These are phyloP conservation scores for Salix suchowensis DNA, from an alignment of 345 rosid species.

Conservation along the genomic window DNA sequence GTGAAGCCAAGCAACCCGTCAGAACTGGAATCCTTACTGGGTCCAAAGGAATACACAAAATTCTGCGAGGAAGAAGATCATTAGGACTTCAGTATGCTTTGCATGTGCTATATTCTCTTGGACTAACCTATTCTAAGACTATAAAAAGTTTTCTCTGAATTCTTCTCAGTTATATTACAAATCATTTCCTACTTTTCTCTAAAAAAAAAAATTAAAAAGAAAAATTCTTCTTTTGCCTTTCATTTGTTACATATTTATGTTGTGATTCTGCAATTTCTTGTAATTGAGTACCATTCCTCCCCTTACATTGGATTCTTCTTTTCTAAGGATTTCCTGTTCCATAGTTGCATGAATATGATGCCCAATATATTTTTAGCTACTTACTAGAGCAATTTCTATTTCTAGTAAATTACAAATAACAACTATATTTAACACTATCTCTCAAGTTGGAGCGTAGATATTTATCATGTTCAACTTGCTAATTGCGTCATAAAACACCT, in stretches of 20 bases:
- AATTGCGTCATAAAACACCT: too few species aligned
- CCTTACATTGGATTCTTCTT: not conserved
- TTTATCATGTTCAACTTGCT: too few species aligned
- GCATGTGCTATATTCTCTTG: not conserved
- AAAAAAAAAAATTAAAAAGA: too few species aligned
- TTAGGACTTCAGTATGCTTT: constrained; percentile 22
- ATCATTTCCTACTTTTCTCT: not conserved
- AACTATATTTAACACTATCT: too few species aligned
- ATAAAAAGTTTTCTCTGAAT: not conserved
- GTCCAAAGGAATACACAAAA: constrained; percentile 71
- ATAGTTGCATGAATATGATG: not conserved
- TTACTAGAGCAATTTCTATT: too few species aligned
- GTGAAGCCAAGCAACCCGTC: constrained; percentile 81
- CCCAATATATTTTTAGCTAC: too few species aligned
- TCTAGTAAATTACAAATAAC: too few species aligned
- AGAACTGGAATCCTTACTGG: constrained; percentile 71
- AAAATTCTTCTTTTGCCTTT: not conserved
- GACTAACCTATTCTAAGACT: not conserved
- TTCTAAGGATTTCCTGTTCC: not conserved
- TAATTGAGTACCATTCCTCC: not conserved
- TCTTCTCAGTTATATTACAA: not conserved
- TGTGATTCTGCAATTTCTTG: not conserved
- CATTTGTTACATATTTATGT: not conserved
- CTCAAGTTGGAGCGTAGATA: too few species aligned
- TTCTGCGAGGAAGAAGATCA: constrained; percentile 95